These are phyloP conservation scores for Cladosporium sp. DNA, from an alignment of 2,329 filamentous ascomycete genomes.

Conservation along the genomic window DNA sequence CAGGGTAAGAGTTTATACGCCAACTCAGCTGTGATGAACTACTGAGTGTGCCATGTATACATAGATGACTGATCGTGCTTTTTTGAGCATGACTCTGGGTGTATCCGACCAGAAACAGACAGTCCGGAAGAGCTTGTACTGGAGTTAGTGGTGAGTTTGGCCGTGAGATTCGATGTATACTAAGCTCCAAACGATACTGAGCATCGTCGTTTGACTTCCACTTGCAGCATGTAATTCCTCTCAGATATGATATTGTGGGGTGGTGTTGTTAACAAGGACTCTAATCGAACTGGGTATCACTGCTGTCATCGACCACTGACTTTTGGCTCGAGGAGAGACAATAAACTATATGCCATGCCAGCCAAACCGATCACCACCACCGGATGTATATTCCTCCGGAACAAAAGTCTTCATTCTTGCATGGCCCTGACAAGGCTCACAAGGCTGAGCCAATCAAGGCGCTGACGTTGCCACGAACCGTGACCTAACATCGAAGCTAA, in stretches of 20 bases:
- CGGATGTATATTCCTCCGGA: background rate
- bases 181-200: too few relatives aligned
- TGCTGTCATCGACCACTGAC: background rate
- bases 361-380: background rate
- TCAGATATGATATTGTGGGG: background rate
- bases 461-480: background rate
- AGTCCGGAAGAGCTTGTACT: too few relatives aligned
- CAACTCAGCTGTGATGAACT: background rate
- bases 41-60: background rate
- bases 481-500: background rate
- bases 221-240: background rate
- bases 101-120: background rate
- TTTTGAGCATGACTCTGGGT: background rate
- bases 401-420: background rate
- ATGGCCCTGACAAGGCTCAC: background rate
- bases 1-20: background rate
- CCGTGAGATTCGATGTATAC: too few relatives aligned
- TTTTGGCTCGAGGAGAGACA: background rate
- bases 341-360: too few relatives aligned
- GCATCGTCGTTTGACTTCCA: background rate
- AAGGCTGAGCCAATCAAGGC: background rate
- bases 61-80: background rate
- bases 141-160: too few relatives aligned
- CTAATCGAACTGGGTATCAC: too few relatives aligned
- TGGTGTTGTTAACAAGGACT: too few relatives aligned